These are phyloP conservation scores for Hyaloperonospora arabidopsidis DNA, from an alignment of 352 stramenopile species.

Conservation along the genomic window DNA sequence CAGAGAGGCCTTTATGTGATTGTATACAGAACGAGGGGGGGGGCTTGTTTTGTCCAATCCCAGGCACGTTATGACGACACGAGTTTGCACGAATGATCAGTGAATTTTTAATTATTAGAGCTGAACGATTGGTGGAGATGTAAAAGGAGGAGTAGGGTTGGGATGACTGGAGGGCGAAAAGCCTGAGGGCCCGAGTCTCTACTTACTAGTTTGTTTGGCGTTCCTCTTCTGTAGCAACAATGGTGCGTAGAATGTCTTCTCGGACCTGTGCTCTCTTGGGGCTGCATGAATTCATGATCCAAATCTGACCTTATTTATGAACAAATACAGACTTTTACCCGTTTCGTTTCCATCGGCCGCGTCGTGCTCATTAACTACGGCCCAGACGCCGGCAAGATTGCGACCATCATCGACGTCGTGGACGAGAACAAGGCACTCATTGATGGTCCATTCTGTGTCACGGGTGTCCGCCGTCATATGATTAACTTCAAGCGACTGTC, in stretches of 20 bases:
- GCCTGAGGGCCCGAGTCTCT: neutral
- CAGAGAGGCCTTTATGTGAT: slow-evolving; percentile 14
- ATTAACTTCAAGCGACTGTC: slow-evolving; percentile 97
- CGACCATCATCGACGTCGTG: slow-evolving; percentile 99
- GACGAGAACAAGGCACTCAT: slow-evolving; percentile 98
- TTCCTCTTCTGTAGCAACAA: slow-evolving; percentile 76
- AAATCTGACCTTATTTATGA: neutral
- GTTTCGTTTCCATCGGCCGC: slow-evolving; percentile 99
- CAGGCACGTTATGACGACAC: no score
- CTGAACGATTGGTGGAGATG: slow-evolving; percentile 35
- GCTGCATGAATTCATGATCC: neutral
- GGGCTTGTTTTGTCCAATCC: no score
- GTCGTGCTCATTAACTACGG: slow-evolving; percentile 99
- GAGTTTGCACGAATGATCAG: no score
- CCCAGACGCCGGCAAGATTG: slow-evolving; percentile 94
- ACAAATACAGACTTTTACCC: slow-evolving; percentile 89
- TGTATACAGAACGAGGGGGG: neutral
- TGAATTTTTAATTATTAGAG: no score
- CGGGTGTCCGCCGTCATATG: slow-evolving; percentile 95
- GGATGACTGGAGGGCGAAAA: slow-evolving; percentile 60
- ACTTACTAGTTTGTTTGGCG: slow-evolving; percentile 79
- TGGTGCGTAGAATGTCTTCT: slow-evolving; percentile 38
- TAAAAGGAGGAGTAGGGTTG: slow-evolving; percentile 26
- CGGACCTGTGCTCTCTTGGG: neutral
- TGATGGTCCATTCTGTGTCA: slow-evolving; percentile 92